Evolutionary conservation across 192 early-diverging fungal species (phyloP), one percentile per base, ranked within the genome.

Genomic region (Phycomyces nitens): DNA sequence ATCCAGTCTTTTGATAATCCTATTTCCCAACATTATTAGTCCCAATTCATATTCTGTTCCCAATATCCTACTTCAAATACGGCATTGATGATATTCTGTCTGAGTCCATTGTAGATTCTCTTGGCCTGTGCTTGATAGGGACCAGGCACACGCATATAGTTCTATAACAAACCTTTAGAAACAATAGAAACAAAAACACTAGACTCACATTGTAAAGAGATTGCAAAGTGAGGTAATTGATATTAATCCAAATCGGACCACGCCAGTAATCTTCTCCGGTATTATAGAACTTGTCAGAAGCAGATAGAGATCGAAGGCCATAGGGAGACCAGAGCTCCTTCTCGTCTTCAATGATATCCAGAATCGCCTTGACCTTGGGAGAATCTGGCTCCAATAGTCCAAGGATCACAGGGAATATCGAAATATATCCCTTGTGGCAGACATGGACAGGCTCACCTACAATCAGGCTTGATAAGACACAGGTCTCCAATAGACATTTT

Each of bases 251-350:
- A 29, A 95, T 84, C 0, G 93, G 91, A 2, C 94, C 96, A 57
- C 89, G 82, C 96, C 94, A 98, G 73, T 98, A 98, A 71, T 94
- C 90, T 73, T 98, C 96, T 60, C 85, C 92, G 3, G 86, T 87
- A 2, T 86, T 86, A 66, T 84, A 94, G 47, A 75, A 86, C 24
- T 70, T 63, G 66, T 89, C 84, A 20, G 69, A 70, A 22, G 70
- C 78, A 0, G 88, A 88, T 43, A 92, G 56, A 39, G 88, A 90
- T 18, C 87, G 83, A 21, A 90, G 61, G 27, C 90, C 90, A 67
- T 80, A 84, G 26, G 82, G 82, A 4, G 93, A 84, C 95, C 95
- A 98, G 42, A 98, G 78, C 55, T 91, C 84, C 0, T 83, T 69
- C 1, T 87, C 85, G 54, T 93, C 83, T 44, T 83, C 69, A 56